Conservation (phyloP, 768 basidiomycete species). For the Kwoniella newhampshirensis region DNA sequence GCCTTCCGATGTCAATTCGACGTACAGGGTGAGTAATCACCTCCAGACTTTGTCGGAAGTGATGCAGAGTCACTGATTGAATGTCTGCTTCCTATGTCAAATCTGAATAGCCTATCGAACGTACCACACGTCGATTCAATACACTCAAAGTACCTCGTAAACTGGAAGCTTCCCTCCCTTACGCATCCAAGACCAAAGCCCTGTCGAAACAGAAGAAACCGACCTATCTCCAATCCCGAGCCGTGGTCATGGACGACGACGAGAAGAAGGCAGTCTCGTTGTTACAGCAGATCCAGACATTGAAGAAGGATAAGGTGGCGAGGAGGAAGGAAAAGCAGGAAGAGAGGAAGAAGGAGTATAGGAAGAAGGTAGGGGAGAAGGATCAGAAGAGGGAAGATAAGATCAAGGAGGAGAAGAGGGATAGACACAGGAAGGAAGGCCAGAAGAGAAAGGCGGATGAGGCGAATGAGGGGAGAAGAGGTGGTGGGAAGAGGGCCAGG, state of each 20-base stretch:
- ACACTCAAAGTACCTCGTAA: conserved; percentile 82
- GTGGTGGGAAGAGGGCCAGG: conserved; percentile 17
- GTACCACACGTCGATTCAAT: conserved; percentile 82
- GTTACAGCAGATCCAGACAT: conserved; percentile 87
- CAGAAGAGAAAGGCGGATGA: conserved; percentile 49
- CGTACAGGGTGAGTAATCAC: conserved; percentile 64
- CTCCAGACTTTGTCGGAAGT: not conserved
- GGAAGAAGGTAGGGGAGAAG: conserved; percentile 70
- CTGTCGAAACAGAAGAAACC: conserved; percentile 69
- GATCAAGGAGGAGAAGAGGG: conserved; percentile 50
- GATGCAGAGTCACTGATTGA: not conserved
- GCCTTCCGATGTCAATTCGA: conserved; percentile 76
- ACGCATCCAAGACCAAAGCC: conserved; percentile 84
- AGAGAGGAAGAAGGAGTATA: conserved; percentile 67
- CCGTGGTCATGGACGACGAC: conserved; percentile 91
- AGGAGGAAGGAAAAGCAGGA: conserved; percentile 80
- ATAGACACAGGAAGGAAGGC: conserved; percentile 46
- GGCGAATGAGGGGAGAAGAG: conserved; percentile 33
- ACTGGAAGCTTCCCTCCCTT: conserved; percentile 86
- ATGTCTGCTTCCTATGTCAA: not conserved
- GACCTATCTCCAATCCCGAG: conserved; percentile 92
- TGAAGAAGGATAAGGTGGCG: conserved; percentile 81
- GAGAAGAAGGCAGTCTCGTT: conserved; percentile 89
- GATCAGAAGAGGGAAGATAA: conserved; percentile 48
- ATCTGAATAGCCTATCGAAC: conserved; percentile 67